phyloP scores from a whole-genome alignment of 164 flowering plant species.

The Warburgia ugandensis region DNA sequence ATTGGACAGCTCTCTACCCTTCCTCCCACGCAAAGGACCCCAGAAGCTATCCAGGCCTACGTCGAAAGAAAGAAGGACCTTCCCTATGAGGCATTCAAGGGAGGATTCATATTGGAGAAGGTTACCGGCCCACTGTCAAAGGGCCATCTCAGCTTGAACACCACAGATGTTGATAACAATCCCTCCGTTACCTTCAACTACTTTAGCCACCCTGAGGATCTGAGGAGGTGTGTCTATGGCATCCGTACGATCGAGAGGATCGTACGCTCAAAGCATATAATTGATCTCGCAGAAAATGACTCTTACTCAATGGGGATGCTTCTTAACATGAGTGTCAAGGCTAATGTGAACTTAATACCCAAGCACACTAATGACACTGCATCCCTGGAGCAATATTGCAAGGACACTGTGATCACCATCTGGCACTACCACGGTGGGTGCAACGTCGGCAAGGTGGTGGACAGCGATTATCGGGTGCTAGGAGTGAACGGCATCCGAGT shows the following conservation, averaged over 20 bases:
- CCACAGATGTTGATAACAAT: slow-evolving; percentile 56
- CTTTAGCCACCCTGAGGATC: slow-evolving; percentile 67
- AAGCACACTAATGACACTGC: slow-evolving; percentile 57
- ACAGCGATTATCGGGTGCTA: slow-evolving; percentile 37
- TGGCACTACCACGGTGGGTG: slow-evolving; percentile 97
- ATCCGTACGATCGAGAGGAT: slow-evolving; percentile 49
- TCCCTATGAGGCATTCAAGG: slow-evolving; percentile 61
- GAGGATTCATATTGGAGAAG: slow-evolving; percentile 82
- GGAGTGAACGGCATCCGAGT: slow-evolving; percentile 57
- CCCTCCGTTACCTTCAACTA: slow-evolving; percentile 91
- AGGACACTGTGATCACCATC: slow-evolving; percentile 76
- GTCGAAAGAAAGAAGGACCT: slow-evolving; percentile 26
- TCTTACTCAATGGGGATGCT: slow-evolving; percentile 30
- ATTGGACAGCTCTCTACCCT: slow-evolving; percentile 77
- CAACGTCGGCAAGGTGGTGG: slow-evolving; percentile 63
- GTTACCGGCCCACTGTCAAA: slow-evolving; percentile 52
- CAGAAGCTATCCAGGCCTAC: slow-evolving; percentile 32
- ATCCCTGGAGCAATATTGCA: slow-evolving; percentile 72
- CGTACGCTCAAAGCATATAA: slow-evolving; percentile 36
- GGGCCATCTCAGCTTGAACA: slow-evolving; percentile 52
- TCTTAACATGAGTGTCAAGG: slow-evolving; percentile 57
- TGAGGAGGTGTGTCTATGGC: slow-evolving; percentile 64
- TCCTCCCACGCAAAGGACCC: slow-evolving; percentile 51
- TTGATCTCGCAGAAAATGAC: slow-evolving; percentile 32
- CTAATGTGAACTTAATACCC: slow-evolving; percentile 76